Evolutionary conservation across 108 stramenopile species (phyloP).

Genomic region (Schizochytrium sp.): DNA sequence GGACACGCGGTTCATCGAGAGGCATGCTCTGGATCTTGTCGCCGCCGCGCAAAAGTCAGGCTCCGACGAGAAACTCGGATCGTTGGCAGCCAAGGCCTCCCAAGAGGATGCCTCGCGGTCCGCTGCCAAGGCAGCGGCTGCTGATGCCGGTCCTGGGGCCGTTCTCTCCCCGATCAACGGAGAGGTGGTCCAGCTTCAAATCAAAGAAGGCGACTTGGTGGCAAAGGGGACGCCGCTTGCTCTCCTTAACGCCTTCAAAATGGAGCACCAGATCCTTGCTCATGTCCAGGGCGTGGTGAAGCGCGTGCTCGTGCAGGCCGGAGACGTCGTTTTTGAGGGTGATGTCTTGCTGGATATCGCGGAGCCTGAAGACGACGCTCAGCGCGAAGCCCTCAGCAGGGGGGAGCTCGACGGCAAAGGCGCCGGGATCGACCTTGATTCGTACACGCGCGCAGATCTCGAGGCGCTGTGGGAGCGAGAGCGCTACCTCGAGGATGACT

Average conservation of each 20-base stretch:
- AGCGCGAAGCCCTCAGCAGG: neutral
- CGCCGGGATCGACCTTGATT: neutral
- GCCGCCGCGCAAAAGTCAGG: neutral
- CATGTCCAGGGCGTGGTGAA: constrained; percentile 49
- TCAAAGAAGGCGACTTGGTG: constrained; percentile 72
- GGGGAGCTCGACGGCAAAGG: neutral
- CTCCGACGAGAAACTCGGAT: constrained; percentile 66
- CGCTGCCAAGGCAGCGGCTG: neutral
- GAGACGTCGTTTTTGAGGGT: constrained; percentile 57
- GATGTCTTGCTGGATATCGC: constrained; percentile 43
- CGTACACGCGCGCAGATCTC: neutral
- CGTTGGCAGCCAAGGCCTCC: constrained; percentile 45
- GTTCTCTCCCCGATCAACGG: constrained; percentile 91
- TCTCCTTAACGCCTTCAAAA: constrained; percentile 87
- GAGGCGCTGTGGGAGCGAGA: neutral
- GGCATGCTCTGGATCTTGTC: neutral
- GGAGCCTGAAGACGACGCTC: neutral
- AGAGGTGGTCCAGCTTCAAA: constrained; percentile 79
- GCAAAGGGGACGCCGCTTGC: constrained; percentile 75
- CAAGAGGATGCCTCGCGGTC: neutral
- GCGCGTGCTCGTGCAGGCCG: constrained; percentile 32
- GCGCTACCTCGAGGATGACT: neutral
- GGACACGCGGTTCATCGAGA: constrained; percentile 78
- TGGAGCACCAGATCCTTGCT: constrained; percentile 73
- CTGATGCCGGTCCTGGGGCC: constrained; percentile 28